These are phyloP conservation scores for Thermoascus crustaceus DNA, from an alignment of 2,329 filamentous ascomycete genomes.

Conservation along the genomic window DNA sequence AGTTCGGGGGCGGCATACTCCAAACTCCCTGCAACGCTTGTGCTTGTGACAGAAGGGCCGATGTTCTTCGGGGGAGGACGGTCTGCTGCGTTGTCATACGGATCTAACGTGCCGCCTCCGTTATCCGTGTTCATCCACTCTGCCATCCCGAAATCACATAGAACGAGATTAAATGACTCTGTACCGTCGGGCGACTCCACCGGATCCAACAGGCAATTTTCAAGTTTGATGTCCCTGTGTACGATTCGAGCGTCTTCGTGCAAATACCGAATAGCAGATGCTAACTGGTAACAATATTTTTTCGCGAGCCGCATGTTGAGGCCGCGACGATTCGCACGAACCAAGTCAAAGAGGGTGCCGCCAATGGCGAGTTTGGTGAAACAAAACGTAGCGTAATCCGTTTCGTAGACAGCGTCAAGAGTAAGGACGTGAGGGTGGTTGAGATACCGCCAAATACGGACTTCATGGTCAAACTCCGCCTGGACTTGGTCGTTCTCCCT, in stretches of 20 bases:
- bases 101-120: constrained; percentile 43
- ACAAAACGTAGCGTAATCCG: constrained; percentile 60
- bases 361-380: constrained; percentile 57
- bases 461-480: constrained; percentile 61
- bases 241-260: constrained; percentile 60
- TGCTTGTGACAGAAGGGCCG: constrained; percentile 49
- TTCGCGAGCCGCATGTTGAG: constrained; percentile 46
- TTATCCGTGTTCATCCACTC: constrained; percentile 55
- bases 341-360: constrained; percentile 56
- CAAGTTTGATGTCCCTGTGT: constrained; percentile 61
- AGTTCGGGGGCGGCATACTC: constrained; percentile 46
- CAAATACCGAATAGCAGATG: constrained; percentile 56
- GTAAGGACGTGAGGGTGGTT: constrained; percentile 55
- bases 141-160: constrained; percentile 63
- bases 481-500: constrained; percentile 57
- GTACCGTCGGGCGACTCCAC: constrained; percentile 38
- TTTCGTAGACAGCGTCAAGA: constrained; percentile 57
- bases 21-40: constrained; percentile 52
- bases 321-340: constrained; percentile 49
- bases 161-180: constrained; percentile 49
- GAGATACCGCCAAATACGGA: constrained; percentile 59
- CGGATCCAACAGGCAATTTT: constrained; percentile 58
- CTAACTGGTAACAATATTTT: constrained; percentile 56
- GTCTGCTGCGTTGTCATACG: constrained; percentile 39
- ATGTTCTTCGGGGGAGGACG: constrained; percentile 43